Conservation (phyloP, 768 basidiomycete genomes). For the Boletus fagicola region DNA sequence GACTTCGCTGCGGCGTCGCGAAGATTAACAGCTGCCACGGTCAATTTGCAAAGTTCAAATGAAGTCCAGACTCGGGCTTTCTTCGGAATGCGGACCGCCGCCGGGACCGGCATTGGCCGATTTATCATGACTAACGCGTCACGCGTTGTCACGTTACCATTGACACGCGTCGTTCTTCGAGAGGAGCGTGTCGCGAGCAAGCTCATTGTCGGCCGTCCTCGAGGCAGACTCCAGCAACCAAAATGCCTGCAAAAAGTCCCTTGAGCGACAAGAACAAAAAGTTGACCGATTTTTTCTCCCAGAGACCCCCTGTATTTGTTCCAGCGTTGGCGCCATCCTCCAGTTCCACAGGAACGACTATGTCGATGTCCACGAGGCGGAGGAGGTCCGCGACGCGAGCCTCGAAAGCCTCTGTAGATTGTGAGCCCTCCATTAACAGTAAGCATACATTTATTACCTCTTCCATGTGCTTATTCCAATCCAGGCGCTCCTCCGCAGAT, state of each 20-base stretch:
- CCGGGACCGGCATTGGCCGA: not conserved
- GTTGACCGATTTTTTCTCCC: constrained; percentile 49
- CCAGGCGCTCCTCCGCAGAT: constrained; percentile 11
- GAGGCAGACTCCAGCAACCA: not conserved
- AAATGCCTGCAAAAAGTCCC: constrained; percentile 22
- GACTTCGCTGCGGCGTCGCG: not conserved
- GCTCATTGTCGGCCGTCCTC: not conserved
- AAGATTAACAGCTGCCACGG: not conserved
- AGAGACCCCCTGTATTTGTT: constrained; percentile 25
- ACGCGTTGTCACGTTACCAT: constrained; percentile 11
- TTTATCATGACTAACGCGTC: constrained; percentile 6
- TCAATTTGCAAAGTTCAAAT: not conserved
- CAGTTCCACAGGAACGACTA: not conserved
- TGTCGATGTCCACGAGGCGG: constrained; percentile 9
- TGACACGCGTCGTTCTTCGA: constrained; percentile 9
- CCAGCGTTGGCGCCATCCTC: constrained; percentile 14
- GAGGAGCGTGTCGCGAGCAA: constrained; percentile 6
- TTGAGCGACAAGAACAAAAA: constrained; percentile 22
- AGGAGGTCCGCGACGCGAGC: constrained; percentile 11
- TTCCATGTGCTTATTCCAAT: constrained; percentile 6
- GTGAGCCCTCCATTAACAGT: constrained; percentile 14
- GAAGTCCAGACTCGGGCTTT: too few relatives aligned
- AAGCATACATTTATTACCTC: constrained; percentile 1
- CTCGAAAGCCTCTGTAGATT: constrained; percentile 1
- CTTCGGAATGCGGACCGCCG: too few relatives aligned